These are phyloP conservation scores for Yamadazyma kitorensis DNA, from an alignment of 805 yeast genomes.

Conservation along the genomic window DNA sequence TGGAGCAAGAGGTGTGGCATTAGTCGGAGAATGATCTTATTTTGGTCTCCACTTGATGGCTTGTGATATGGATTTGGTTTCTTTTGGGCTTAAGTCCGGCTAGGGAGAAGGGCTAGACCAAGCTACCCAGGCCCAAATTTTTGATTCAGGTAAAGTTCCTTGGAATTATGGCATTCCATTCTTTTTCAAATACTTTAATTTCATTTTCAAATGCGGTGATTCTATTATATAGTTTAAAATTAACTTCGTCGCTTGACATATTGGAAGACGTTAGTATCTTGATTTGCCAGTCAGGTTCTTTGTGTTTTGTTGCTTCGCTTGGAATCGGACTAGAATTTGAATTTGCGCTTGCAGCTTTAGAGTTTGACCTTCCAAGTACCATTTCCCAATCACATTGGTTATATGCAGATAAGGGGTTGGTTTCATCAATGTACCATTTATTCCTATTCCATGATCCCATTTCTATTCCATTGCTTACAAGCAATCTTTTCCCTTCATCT, in stretches of 20 bases:
- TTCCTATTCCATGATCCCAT: slow-evolving; percentile 41
- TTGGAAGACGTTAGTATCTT: slow-evolving; percentile 28
- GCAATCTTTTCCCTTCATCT: slow-evolving; percentile 32
- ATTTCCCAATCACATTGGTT: slow-evolving; percentile 40
- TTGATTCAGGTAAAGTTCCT: slow-evolving; percentile 15
- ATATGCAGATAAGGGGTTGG: slow-evolving; percentile 38
- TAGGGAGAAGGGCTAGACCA: no score
- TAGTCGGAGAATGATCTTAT: no score
- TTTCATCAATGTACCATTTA: slow-evolving; percentile 31
- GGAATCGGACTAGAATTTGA: no score
- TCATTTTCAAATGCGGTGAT: slow-evolving; percentile 33
- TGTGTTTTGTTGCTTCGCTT: no score
- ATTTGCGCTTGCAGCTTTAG: no score
- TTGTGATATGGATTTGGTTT: no score
- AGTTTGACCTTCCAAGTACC: slow-evolving; percentile 39
- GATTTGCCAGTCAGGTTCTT: slow-evolving; percentile 39
- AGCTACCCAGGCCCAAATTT: no score
- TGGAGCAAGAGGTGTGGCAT: no score
- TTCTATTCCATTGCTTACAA: slow-evolving; percentile 34
- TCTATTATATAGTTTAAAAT: slow-evolving; percentile 29
- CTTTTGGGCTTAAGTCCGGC: no score
- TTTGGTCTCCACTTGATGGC: no score
- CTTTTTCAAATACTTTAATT: slow-evolving; percentile 27
- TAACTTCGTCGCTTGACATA: slow-evolving; percentile 27
- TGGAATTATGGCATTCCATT: slow-evolving; percentile 32